Base-by-base conservation (phyloP, 1,284 basidiomycete genomes). In the Cryptococcus sp. region DNA sequence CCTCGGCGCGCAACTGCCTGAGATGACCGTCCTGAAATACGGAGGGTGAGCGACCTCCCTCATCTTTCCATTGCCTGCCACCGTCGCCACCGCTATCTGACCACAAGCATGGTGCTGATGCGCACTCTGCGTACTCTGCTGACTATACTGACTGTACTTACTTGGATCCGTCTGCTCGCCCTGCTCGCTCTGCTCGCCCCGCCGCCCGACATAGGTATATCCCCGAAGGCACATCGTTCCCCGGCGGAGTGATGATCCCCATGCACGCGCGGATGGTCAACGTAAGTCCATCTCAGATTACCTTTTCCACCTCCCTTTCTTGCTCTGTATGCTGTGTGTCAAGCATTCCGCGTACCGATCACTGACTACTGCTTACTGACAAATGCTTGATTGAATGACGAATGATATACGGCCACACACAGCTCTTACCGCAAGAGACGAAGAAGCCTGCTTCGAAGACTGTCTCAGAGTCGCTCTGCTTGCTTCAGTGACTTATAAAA, bases 191-290 rank as follows among this genome's bases (percentile, higher is more conserved):
- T 25, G 25, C 25, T 6, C 3, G 3, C 25, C 25, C 25, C 25
- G 3, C 8, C 31, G 31, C 31, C 13, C 31, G 31, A 35, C 31
- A 40, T 45, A 72, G 70, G n/a, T 73, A 71, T 48, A 68, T 73
- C 27, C 71, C 71, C 4, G 67, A 69, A 16, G 71, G 71, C 3
- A 73, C 71, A 16, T 69, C 70, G 5, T 73, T 73, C 55, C 71
- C 69, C 7, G 68, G 68, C 11, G 71, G 71, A 20, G 70, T 73
- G 5, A 61, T 70, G 60, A 58, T 71, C 1, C 71, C 71, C 20
- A 55, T 73, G 25, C 70, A 73, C 52, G 71, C 71, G 6, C 53
- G 71, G 22, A 73, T 73, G 71, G 71, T 72, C 25, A 72, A 71
- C 47, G 60, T 62, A n/a, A 53, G 56, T 59, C 8, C 42, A 10